Evolutionary conservation across 139 green algal species (phyloP).

Genomic region (Desmodesmus armatus): DNA sequence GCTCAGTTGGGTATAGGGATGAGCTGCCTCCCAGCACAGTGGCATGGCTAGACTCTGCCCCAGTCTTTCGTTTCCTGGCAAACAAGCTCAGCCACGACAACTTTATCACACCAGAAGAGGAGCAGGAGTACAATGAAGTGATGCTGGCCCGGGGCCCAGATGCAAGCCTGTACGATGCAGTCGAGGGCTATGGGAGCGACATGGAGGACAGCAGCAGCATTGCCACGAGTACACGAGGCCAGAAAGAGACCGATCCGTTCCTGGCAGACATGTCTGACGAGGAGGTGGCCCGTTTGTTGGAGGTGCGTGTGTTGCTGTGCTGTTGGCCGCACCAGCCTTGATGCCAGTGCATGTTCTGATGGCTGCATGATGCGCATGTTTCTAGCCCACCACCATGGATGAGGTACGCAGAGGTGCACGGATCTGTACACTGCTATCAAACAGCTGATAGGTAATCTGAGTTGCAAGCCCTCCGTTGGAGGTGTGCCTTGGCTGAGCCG

Average conservation of each 20-base stretch:
- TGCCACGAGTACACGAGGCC: too few species aligned
- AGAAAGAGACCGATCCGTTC: not conserved
- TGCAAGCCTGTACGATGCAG: slow-evolving; percentile 11
- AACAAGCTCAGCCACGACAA: slow-evolving; percentile 16
- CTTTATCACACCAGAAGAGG: slow-evolving; percentile 18
- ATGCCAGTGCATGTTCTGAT: not conserved
- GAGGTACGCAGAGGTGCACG: too few species aligned
- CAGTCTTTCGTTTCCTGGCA: slow-evolving; percentile 35
- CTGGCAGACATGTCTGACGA: not conserved
- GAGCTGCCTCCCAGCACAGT: slow-evolving; percentile 39
- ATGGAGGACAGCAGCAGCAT: not conserved
- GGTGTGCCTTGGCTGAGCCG: too few species aligned
- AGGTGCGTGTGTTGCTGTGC: slow-evolving; percentile 6
- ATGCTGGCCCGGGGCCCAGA: slow-evolving; percentile 30
- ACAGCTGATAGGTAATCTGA: too few species aligned
- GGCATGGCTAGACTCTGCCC: slow-evolving; percentile 32
- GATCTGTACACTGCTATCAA: too few species aligned
- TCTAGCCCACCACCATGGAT: too few species aligned
- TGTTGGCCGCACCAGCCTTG: not conserved
- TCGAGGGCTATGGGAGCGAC: slow-evolving; percentile 17
- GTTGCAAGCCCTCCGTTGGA: too few species aligned
- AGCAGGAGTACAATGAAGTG: slow-evolving; percentile 40
- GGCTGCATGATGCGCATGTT: not conserved
- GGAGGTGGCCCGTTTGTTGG: slow-evolving; percentile 1
- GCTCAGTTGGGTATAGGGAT: slow-evolving; percentile 21